These are phyloP conservation scores for Venturia asperata DNA, from an alignment of 2,329 filamentous ascomycete genomes.

Conservation along the genomic window DNA sequence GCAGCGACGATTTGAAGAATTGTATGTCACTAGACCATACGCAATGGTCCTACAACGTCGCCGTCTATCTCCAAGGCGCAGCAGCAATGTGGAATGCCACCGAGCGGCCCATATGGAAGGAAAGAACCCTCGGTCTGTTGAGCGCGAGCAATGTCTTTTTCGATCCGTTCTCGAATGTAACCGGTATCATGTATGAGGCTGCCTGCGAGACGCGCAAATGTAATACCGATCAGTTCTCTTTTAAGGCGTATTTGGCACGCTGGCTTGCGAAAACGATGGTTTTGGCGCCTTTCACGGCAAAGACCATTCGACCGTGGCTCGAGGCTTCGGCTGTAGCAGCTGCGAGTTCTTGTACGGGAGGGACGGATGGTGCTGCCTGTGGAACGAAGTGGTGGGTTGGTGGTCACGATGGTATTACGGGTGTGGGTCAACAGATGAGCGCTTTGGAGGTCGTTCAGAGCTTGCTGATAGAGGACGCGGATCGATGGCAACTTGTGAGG, in stretches of 20 bases:
- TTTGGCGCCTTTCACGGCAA: constrained; percentile 37
- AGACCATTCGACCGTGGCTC: constrained; percentile 34
- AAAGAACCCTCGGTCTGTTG: constrained; percentile 53
- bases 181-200: constrained; percentile 56
- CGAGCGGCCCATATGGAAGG: constrained; percentile 45
- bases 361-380: constrained; percentile 35
- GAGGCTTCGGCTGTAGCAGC: constrained; percentile 37
- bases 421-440: constrained; percentile 40
- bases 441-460: constrained; percentile 41
- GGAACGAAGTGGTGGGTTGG: constrained; percentile 41
- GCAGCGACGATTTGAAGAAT: constrained; percentile 39
- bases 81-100: constrained; percentile 15
- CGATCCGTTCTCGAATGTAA: constrained; percentile 42
- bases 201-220: constrained; percentile 60
- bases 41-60: constrained; percentile 59
- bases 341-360: constrained; percentile 38
- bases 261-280: constrained; percentile 48
- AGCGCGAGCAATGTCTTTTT: constrained; percentile 46
- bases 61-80: constrained; percentile 56
- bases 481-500: constrained; percentile 6
- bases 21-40: constrained; percentile 45
- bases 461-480: constrained; percentile 27
- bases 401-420: constrained; percentile 35
- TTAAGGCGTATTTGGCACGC: constrained; percentile 68
- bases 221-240: constrained; percentile 64